Evolutionary conservation across 352 stramenopile species (phyloP), one percentile per base, ranked within the genome.

Genomic region (Globisporangium solare): DNA sequence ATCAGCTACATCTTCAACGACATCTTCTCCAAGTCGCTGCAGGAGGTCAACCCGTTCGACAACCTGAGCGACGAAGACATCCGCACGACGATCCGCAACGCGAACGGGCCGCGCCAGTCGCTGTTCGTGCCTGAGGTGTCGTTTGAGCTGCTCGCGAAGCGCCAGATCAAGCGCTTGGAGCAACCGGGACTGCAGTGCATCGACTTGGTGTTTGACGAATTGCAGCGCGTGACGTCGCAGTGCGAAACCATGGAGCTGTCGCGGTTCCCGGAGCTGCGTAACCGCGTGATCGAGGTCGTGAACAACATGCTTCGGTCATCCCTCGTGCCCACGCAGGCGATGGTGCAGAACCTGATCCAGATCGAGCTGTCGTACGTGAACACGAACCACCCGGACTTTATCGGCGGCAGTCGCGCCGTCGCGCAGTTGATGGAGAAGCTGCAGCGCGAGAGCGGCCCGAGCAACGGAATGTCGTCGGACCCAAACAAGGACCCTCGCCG

Each of bases 351-450:
- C 69, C 71, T 99, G 17, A 97, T 99, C 54, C 93, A 98, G 64
- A 98, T 99, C 62, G 98, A 99, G 79, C 71, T 99, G 57, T 95
- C 97, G 8, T 99, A 99, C 73, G 97, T 99, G 63, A 99, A 99
- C 80, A 99, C 97, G 20, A 98, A 97, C 68, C 98, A 99, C 77
- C 97, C 97, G 8, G 97, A 99, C 67, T 99, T 99, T 55, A 98
- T 99, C 57, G 97, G 96, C 50, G 97, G 96, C 41, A 98, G 89
- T 60, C 77, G 87, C 13, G 96, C 96, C 27, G 96, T 99, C 20
- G 91, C 94, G 15, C 81, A 96, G 58, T 67, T 99, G 21, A 98
- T 98, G 92, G 88, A 98, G 64, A 97, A 95, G 63, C 88, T 97
- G 58, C 83, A 97, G 74, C 72, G 97, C 67, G 77, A 94, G 54